A percentile compares a stretch with the other conserved stretches of the same genome.
These are phyloP conservation scores for Hyaloperonospora brassicae DNA, from an alignment of 352 stramenopile species.

Conservation along the genomic window DNA sequence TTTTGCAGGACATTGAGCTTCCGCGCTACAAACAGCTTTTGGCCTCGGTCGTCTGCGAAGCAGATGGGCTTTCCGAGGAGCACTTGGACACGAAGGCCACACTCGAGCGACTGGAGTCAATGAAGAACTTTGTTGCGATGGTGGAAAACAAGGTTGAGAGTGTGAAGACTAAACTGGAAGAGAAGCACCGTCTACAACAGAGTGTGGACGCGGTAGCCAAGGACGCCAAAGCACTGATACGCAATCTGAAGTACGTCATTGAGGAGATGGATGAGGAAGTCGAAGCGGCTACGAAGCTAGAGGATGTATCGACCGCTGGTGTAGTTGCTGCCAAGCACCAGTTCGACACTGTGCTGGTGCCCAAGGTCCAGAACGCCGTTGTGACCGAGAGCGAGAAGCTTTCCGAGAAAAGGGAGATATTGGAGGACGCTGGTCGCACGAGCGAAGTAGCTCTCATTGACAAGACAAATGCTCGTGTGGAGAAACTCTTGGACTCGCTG, in stretches of 20 bases:
- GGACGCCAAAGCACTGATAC: slow-evolving; percentile 79
- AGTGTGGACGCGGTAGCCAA: slow-evolving; percentile 79
- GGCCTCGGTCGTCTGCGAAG: slow-evolving; percentile 52
- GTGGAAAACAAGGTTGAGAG: slow-evolving; percentile 65
- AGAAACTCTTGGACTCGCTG: slow-evolving; percentile 57
- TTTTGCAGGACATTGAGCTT: slow-evolving; percentile 77
- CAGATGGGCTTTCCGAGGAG: slow-evolving; percentile 57
- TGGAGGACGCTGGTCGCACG: slow-evolving; percentile 48
- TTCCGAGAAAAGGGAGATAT: slow-evolving; percentile 63
- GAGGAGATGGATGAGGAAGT: slow-evolving; percentile 86
- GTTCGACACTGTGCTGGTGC: slow-evolving; percentile 61
- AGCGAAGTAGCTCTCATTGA: slow-evolving; percentile 67
- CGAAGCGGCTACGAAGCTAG: slow-evolving; percentile 59
- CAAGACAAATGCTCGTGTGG: slow-evolving; percentile 57
- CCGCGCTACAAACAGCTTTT: slow-evolving; percentile 78
- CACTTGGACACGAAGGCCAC: slow-evolving; percentile 60
- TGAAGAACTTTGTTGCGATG: slow-evolving; percentile 68
- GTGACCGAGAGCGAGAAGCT: slow-evolving; percentile 79
- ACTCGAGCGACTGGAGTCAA: slow-evolving; percentile 60
- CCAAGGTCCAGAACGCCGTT: slow-evolving; percentile 61
- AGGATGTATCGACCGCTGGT: slow-evolving; percentile 60
- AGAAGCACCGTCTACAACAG: slow-evolving; percentile 50
- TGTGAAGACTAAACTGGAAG: slow-evolving; percentile 45
- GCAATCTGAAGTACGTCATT: slow-evolving; percentile 84
- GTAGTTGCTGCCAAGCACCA: slow-evolving; percentile 58